phyloP scores from a whole-genome alignment of 1,284 basidiomycete genomes.

The Ganoderma meredithae region DNA sequence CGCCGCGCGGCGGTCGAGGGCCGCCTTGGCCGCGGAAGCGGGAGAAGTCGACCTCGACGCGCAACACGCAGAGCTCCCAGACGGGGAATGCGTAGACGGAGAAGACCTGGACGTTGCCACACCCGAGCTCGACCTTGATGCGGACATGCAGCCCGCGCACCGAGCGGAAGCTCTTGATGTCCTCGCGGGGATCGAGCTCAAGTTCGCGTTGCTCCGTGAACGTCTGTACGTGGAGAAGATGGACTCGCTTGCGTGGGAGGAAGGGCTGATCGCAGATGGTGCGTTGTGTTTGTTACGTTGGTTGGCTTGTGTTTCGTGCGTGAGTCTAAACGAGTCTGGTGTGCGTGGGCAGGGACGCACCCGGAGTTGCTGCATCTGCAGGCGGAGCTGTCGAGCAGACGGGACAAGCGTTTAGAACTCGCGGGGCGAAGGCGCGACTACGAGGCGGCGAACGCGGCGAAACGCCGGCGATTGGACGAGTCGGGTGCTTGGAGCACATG shows the following conservation, averaged over 20 bases:
- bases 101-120: slow-evolving; percentile 31
- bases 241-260: slow-evolving; percentile 81
- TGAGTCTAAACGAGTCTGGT: slow-evolving; percentile 12
- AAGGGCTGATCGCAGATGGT: slow-evolving; percentile 72
- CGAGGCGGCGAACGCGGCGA: slow-evolving; percentile 63
- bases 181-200: slow-evolving; percentile 79
- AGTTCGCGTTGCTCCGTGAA: slow-evolving; percentile 77
- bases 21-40: slow-evolving; percentile 44
- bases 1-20: slow-evolving; percentile 38
- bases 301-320: slow-evolving; percentile 12
- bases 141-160: slow-evolving; percentile 50
- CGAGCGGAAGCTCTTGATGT: slow-evolving; percentile 82
- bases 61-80: slow-evolving; percentile 51
- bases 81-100: slow-evolving; percentile 41
- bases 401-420: slow-evolving; percentile 77
- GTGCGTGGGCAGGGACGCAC: slow-evolving; percentile 64
- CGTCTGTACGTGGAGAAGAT: slow-evolving; percentile 84
- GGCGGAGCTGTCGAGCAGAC: slow-evolving; percentile 72
- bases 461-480: slow-evolving; percentile 67
- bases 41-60: slow-evolving; percentile 48
- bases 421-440: slow-evolving; percentile 73
- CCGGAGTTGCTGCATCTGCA: slow-evolving; percentile 86
- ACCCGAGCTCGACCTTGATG: slow-evolving; percentile 38
- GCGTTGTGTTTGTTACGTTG: slow-evolving; percentile 36
- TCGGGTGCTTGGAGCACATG: slow-evolving; percentile 78